Evolutionary conservation across 2,329 filamentous ascomycete species (phyloP).

Genomic region (Botrytis aclada): DNA sequence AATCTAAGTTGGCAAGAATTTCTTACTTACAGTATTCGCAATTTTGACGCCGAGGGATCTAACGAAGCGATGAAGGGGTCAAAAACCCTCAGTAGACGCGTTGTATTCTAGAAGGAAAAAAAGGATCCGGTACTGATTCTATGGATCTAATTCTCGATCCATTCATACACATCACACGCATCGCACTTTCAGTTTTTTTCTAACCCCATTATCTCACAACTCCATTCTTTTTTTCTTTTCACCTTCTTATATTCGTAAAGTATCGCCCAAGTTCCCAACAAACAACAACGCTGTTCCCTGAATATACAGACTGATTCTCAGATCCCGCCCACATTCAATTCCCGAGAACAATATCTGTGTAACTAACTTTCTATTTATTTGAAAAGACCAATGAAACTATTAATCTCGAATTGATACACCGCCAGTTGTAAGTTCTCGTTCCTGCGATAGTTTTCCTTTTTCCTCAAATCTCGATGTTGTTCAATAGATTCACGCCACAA

Average conservation of each 20-base stretch:
- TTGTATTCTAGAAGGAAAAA: not conserved
- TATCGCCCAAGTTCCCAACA: not conserved
- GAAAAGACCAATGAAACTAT: not conserved
- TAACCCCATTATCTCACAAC: not conserved
- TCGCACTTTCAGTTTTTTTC: not conserved
- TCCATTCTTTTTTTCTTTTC: not conserved
- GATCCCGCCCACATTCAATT: not conserved
- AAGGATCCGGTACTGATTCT: not conserved
- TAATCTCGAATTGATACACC: constrained; percentile 13
- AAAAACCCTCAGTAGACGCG: not conserved
- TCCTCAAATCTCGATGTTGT: not conserved
- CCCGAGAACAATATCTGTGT: constrained; percentile 3
- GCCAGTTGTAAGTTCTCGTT: constrained; percentile 5
- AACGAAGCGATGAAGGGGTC: constrained; percentile 10
- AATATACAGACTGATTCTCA: constrained; percentile 4
- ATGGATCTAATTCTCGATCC: not conserved
- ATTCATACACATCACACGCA: not conserved
- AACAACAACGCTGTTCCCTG: constrained; percentile 18
- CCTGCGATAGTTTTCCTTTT: constrained; percentile 1
- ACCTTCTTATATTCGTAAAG: constrained; percentile 1
- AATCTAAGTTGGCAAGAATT: not conserved
- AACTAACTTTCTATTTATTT: constrained; percentile 3
- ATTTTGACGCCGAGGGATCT: constrained; percentile 1
- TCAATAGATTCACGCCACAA: not conserved
- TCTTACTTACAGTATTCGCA: not conserved